Conservation (phyloP, 257 asterid genomes). For the Fraxinus anomala region DNA sequence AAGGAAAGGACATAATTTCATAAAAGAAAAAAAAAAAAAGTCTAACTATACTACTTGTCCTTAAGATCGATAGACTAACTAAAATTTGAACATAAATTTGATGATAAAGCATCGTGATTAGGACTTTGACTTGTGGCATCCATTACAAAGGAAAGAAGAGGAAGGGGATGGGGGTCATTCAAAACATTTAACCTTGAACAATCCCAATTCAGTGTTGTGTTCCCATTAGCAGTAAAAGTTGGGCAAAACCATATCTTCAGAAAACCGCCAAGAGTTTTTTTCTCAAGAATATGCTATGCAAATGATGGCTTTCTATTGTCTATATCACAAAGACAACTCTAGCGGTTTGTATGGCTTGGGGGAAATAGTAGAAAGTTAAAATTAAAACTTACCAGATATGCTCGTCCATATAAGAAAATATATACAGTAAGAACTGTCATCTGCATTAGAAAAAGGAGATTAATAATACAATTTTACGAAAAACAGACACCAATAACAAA, state of each 20-base stretch:
- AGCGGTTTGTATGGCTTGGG: neutral
- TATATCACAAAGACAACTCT: neutral
- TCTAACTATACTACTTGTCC: neutral
- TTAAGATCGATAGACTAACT: neutral
- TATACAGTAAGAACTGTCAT: slow-evolving; percentile 97
- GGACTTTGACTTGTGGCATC: neutral
- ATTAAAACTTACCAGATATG: slow-evolving; percentile 74
- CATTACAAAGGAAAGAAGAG: neutral
- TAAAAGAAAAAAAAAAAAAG: neutral
- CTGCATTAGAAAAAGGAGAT: slow-evolving; percentile 50
- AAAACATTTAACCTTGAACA: neutral
- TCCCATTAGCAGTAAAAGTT: slow-evolving; percentile 15
- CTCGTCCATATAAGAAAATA: slow-evolving; percentile 88
- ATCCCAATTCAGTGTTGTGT: neutral
- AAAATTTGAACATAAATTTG: neutral
- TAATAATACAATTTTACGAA: slow-evolving; percentile 30
- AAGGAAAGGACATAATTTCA: neutral
- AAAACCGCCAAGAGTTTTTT: neutral
- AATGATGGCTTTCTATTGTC: neutral
- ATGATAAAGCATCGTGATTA: neutral
- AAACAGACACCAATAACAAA: neutral
- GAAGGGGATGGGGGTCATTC: neutral
- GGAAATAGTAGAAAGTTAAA: slow-evolving; percentile 13
- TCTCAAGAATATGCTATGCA: neutral
- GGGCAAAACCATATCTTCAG: neutral